Evolutionary conservation across 805 yeast species (phyloP).

Genomic region (Pichia cabralensis): DNA sequence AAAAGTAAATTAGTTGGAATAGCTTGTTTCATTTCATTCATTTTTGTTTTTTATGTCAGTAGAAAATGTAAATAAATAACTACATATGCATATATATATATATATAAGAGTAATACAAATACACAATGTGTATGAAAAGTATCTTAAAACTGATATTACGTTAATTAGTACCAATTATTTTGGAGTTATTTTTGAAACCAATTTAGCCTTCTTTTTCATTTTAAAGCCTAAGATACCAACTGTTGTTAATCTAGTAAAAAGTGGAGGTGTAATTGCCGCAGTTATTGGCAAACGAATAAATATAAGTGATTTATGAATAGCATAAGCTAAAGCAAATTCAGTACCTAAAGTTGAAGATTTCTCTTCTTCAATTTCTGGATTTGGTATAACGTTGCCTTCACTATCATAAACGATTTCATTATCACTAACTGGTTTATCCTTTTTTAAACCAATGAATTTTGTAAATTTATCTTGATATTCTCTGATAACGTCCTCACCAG

Average conservation of each 20-base stretch:
- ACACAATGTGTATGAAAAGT: too few species aligned
- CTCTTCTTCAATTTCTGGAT: slow-evolving; percentile 6
- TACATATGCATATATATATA: too few species aligned
- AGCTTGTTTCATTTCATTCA: too few species aligned
- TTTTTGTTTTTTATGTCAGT: too few species aligned
- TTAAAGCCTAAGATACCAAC: too few species aligned
- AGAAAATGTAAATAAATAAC: too few species aligned
- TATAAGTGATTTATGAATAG: slow-evolving; percentile 79
- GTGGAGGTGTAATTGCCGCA: slow-evolving; percentile 82
- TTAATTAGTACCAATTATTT: too few species aligned
- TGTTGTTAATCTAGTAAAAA: too few species aligned
- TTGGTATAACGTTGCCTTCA: slow-evolving; percentile 7
- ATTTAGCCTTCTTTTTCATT: too few species aligned
- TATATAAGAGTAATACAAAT: too few species aligned
- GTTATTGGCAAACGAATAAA: slow-evolving; percentile 81
- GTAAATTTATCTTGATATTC: slow-evolving; percentile 54
- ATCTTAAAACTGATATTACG: too few species aligned
- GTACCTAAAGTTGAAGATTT: slow-evolving; percentile 46
- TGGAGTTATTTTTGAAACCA: too few species aligned
- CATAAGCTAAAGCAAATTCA: slow-evolving; percentile 85
- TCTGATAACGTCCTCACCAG: slow-evolving; percentile 76
- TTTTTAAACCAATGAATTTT: slow-evolving; percentile 42
- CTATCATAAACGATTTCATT: neutral
- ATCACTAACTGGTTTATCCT: neutral
- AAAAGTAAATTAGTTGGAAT: slow-evolving; percentile 1